Conservation (phyloP, 2,329 filamentous ascomycete genomes). For the Aureobasidium sp. region DNA sequence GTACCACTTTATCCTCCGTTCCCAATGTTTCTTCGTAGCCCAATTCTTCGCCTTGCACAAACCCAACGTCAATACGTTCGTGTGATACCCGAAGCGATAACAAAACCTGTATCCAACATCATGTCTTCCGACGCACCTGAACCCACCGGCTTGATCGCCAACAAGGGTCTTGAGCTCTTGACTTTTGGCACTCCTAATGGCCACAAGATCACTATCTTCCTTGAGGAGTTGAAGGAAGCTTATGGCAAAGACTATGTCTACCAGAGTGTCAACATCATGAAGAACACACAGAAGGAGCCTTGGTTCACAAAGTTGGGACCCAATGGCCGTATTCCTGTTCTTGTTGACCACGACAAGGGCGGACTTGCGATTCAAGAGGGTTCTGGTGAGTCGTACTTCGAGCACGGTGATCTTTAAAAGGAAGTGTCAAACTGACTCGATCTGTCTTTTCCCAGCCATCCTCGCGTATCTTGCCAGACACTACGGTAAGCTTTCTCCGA, state of each 20-base stretch:
- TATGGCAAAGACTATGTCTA: slow-evolving; percentile 53
- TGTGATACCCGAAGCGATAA: slow-evolving; percentile 6
- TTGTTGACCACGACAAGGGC: slow-evolving; percentile 56
- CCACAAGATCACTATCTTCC: slow-evolving; percentile 49
- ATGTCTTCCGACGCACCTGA: slow-evolving; percentile 5
- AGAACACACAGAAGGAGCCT: slow-evolving; percentile 58
- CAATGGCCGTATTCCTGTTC: slow-evolving; percentile 57
- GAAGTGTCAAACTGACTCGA: neutral
- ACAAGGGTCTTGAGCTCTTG: slow-evolving; percentile 56
- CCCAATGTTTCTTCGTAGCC: slow-evolving; percentile 3
- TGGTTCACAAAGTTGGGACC: slow-evolving; percentile 57
- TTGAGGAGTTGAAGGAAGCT: slow-evolving; percentile 58
- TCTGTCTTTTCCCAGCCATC: slow-evolving; percentile 26
- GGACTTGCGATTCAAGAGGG: slow-evolving; percentile 45
- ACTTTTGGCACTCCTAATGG: slow-evolving; percentile 44
- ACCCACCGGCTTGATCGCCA: slow-evolving; percentile 51
- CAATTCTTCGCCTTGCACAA: slow-evolving; percentile 9
- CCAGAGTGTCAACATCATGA: slow-evolving; percentile 50
- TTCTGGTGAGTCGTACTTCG: slow-evolving; percentile 19
- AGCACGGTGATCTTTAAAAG: neutral
- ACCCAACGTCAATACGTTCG: slow-evolving; percentile 1
- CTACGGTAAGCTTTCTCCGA: slow-evolving; percentile 24
- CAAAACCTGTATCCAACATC: neutral
- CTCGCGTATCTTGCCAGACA: slow-evolving; percentile 37
- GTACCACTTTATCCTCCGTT: neutral